phyloP scores from a whole-genome alignment of 192 early-diverging fungal species.

The Backusella parvicylindrica region DNA sequence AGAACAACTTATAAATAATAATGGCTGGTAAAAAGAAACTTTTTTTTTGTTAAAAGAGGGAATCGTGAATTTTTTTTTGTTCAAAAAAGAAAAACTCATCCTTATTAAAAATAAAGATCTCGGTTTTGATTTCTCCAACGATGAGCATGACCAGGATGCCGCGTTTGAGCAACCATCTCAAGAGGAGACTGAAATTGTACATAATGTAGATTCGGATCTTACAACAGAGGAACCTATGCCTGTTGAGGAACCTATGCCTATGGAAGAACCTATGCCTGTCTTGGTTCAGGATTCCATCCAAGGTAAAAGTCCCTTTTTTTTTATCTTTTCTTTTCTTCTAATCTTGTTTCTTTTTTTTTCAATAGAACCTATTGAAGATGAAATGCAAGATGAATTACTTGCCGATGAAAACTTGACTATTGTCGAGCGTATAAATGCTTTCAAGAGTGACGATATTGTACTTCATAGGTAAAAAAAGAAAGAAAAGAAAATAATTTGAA shows the following conservation, averaged over 20 bases:
- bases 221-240: background rate
- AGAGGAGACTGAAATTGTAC: background rate
- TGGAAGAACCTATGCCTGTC: slow-evolving; percentile 6
- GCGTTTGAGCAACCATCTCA: slow-evolving; percentile 10
- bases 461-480: slow-evolving; percentile 14
- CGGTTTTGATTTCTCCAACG: slow-evolving; percentile 35
- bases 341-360: too few species aligned
- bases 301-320: slow-evolving; percentile 16
- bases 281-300: slow-evolving; percentile 15
- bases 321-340: background rate
- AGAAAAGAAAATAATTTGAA: too few species aligned
- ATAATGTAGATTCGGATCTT: background rate
- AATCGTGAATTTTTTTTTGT: background rate
- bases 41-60: too few species aligned
- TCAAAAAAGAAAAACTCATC: background rate
- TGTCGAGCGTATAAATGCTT: slow-evolving; percentile 9
- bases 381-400: slow-evolving; percentile 8
- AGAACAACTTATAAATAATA: background rate
- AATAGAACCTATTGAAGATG: background rate
- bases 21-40: slow-evolving; percentile 13
- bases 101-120: slow-evolving; percentile 21
- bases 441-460: background rate
- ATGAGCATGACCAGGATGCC: slow-evolving; percentile 17
- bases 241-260: slow-evolving; percentile 5
- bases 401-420: slow-evolving; percentile 2